Evolutionary conservation across 768 basidiomycete genomes (phyloP).

Genomic region (Suillus subluteus): DNA sequence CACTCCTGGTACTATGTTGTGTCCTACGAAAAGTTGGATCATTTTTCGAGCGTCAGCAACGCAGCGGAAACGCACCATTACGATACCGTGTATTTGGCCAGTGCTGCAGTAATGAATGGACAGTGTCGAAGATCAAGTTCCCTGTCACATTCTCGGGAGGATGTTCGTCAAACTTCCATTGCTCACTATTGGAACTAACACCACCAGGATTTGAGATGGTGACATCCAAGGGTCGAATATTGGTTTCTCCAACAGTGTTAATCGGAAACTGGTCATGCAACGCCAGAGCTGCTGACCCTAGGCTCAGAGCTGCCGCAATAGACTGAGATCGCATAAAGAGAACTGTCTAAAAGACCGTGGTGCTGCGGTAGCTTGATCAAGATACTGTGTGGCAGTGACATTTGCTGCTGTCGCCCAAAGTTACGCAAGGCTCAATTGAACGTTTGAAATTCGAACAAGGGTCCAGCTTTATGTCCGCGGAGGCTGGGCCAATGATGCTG

Average conservation of each 20-base stretch:
- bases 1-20: constrained; percentile 36
- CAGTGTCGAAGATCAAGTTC: constrained; percentile 20
- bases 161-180: constrained; percentile 25
- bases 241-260: not conserved
- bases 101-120: constrained; percentile 36
- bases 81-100: constrained; percentile 43
- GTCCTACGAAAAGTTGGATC: constrained; percentile 20
- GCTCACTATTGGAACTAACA: not conserved
- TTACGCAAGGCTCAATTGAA: not conserved
- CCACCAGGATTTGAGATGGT: not conserved
- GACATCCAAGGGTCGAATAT: not conserved
- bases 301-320: not conserved
- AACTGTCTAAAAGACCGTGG: not conserved
- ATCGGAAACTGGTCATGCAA: not conserved
- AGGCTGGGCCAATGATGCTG: not conserved
- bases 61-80: constrained; percentile 26
- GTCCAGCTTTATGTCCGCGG: not conserved
- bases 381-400: not conserved
- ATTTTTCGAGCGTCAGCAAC: too few relatives aligned
- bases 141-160: constrained; percentile 33
- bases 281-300: not conserved
- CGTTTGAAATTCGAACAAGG: too few relatives aligned
- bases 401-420: not conserved
- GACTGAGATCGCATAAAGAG: not conserved
- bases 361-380: not conserved